Conservation (phyloP, 169 alveolate species). For the Plasmodium malariae region DNA sequence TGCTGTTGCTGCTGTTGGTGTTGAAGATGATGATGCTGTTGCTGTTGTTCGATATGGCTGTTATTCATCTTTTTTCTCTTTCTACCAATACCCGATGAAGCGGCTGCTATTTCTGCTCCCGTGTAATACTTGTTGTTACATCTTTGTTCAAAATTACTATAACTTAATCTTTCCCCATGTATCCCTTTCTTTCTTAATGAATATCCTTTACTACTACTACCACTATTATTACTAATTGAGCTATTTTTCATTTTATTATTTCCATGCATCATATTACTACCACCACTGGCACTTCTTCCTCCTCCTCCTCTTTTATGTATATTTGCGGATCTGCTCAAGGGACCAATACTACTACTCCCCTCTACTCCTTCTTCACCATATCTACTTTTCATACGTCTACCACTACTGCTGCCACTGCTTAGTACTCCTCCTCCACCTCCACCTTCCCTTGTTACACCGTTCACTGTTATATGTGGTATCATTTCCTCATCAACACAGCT, state of each 20-base stretch:
- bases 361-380: not conserved
- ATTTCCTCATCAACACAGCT: too few relatives aligned
- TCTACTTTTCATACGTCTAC: not conserved
- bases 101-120: too few relatives aligned
- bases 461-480: too few relatives aligned
- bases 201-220: not conserved
- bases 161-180: not conserved
- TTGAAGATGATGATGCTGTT: too few relatives aligned
- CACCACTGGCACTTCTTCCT: not conserved
- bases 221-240: too few relatives aligned
- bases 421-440: too few relatives aligned
- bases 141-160: slow-evolving; percentile 7
- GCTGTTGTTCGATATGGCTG: too few relatives aligned
- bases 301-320: not conserved
- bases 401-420: too few relatives aligned
- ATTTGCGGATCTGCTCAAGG: not conserved
- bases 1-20: too few relatives aligned
- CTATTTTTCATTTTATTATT: not conserved
- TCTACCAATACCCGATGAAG: not conserved
- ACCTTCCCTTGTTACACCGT: too few relatives aligned
- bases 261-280: not conserved
- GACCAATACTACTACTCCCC: slow-evolving; percentile 3
- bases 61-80: slow-evolving; percentile 1
- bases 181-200: slow-evolving; percentile 7
- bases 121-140: slow-evolving; percentile 5